Evolutionary conservation across 2,329 filamentous ascomycete genomes (phyloP).

Genomic region (Colletotrichum echinochloae): DNA sequence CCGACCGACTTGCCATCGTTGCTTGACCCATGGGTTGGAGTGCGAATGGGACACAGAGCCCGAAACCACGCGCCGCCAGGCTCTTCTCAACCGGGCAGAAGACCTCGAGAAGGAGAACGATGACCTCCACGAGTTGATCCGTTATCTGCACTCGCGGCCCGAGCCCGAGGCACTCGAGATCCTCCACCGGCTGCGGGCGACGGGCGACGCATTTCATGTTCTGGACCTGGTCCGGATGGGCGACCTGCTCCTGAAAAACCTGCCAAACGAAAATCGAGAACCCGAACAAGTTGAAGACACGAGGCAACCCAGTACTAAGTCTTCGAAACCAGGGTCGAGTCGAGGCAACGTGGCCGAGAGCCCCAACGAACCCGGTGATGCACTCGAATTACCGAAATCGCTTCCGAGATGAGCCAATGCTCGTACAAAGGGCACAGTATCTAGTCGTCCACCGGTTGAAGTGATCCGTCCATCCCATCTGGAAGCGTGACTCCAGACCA

Average conservation of each 20-base stretch:
- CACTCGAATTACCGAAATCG: too few relatives aligned
- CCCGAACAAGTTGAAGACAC: not conserved
- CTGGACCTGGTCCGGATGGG: conserved; percentile 22
- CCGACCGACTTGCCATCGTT: conserved; percentile 32
- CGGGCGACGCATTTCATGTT: conserved; percentile 17
- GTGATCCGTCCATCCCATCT: too few relatives aligned
- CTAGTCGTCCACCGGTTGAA: not conserved
- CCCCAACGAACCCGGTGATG: not conserved
- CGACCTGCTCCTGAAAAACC: conserved; percentile 17
- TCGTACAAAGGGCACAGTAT: not conserved
- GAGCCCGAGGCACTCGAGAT: conserved; percentile 23
- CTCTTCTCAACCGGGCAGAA: conserved; percentile 15
- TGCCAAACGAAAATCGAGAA: not conserved
- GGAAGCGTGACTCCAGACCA: not conserved
- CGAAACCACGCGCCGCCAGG: conserved; percentile 26
- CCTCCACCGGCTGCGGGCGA: conserved; percentile 21
- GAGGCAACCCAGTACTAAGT: not conserved
- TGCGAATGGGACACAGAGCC: conserved; percentile 37
- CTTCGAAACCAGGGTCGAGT: not conserved
- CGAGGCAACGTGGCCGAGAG: not conserved
- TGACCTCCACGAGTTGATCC: conserved; percentile 14
- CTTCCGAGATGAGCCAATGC: not conserved
- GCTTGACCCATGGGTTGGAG: conserved; percentile 8
- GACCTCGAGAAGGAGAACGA: conserved; percentile 32
- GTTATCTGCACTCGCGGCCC: conserved; percentile 8